Percentiles rank a stretch among this genome's conserved stretches.
These are phyloP conservation scores for Fusarium oxysporum DNA, from an alignment of 2,329 filamentous ascomycete species.

Conservation along the genomic window DNA sequence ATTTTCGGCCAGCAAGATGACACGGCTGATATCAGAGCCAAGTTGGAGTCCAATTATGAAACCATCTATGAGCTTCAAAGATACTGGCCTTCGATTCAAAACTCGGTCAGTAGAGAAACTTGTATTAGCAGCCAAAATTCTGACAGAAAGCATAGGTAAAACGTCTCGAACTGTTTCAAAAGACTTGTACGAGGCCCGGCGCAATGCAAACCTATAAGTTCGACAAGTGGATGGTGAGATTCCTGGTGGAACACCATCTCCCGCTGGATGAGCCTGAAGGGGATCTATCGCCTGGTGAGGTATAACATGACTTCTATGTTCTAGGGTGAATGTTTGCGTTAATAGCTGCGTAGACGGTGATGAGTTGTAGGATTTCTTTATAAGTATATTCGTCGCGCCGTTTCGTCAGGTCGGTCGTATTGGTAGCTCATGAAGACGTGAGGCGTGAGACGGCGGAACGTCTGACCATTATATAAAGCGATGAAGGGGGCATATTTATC, in stretches of 20 bases:
- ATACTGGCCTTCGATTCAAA: constrained; percentile 7
- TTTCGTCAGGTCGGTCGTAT: neutral
- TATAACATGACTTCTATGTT: neutral
- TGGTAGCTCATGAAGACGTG: neutral
- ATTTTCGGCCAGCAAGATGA: constrained; percentile 5
- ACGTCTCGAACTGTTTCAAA: neutral
- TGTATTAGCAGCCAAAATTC: neutral
- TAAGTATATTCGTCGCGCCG: no score
- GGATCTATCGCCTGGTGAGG: neutral
- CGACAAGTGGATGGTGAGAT: constrained; percentile 16
- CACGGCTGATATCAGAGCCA: constrained; percentile 3
- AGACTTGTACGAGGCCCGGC: neutral
- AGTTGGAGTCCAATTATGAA: constrained; percentile 9
- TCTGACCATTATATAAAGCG: neutral
- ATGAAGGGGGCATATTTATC: neutral
- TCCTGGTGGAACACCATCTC: constrained; percentile 7
- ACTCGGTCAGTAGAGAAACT: neutral
- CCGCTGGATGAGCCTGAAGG: constrained; percentile 10
- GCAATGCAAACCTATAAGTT: constrained; percentile 12
- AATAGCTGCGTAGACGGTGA: fast-evolving
- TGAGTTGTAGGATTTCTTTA: neutral
- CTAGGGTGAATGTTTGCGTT: neutral
- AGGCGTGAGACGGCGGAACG: neutral
- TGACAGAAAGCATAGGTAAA: neutral
- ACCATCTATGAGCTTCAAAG: constrained; percentile 8